Base-by-base conservation (phyloP, 202 grass and related monocot species). In the Elaeis oleifera region DNA sequence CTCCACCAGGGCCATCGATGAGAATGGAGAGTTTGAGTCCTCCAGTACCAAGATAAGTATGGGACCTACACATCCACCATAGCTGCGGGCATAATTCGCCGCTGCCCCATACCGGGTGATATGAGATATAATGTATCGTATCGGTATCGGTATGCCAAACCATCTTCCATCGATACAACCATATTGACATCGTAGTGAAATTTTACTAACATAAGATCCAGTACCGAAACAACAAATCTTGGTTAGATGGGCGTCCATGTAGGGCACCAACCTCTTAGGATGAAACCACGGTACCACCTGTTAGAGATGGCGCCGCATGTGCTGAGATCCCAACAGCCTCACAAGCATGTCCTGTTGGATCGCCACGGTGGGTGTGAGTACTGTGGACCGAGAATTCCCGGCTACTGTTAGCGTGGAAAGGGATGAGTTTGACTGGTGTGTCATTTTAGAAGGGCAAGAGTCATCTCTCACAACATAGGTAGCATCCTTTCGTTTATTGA, bases 331-430 rank as follows among this genome's bases (percentile, higher is more conserved):
- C 13, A 59, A 29, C 24, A 59, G 24, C 56, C 23, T 59, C 11
- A 29, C 23, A 3, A 59, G 29, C 25, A 20, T 59, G 56, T 29
- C 56, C 22, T 23, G 20, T 8, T 59, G 56, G 56, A 27, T 59
- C 21, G 5, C 56, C 7, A 58, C 56, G 0, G 11, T 58, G 22
- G 22, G 56, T 1, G 56, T 9, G 21, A 58, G 56, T 9, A 58
- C 56, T 9, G 13, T 58, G 56, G 56, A 29, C 16, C 56, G 23
- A 59, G 56, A 59, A 14, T 29, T 59, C 57, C 22, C 25, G 57
- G 15, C 57, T 9, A 31, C 25, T 3, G 57, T 59, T 5, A 26
- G 16, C 13, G 16, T 59, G 25, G 56, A 59, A 59, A 3, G 57
- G 25, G 25, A 28, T 31, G 25, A 31, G 16, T 16, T 16, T 31